Conservation (phyloP, 768 basidiomycete species). For the Kwoniella heveanensis region DNA sequence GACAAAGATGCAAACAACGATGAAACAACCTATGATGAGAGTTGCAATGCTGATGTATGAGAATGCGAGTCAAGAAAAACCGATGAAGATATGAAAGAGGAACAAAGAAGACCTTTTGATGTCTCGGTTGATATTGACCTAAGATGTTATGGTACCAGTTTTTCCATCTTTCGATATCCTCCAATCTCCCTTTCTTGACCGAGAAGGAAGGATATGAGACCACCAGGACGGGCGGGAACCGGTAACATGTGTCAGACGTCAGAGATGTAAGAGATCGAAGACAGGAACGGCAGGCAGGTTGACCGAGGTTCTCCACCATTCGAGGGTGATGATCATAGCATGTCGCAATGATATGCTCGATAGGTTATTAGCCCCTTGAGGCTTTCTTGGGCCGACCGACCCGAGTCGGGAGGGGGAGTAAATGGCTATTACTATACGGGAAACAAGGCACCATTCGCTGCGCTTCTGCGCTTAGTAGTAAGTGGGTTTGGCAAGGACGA, state of each 20-base stretch:
- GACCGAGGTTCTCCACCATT: not conserved
- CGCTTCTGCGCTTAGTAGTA: not conserved
- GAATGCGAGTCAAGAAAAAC: not conserved
- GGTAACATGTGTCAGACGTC: constrained; percentile 1
- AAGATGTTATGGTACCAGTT: constrained; percentile 1
- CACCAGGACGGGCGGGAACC: not conserved
- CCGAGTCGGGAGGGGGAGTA: not conserved
- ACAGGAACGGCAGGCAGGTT: not conserved
- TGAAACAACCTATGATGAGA: not conserved
- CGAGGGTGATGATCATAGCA: not conserved
- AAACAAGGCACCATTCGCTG: not conserved
- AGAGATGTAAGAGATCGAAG: not conserved
- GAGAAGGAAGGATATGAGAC: not conserved
- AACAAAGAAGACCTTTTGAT: constrained; percentile 1
- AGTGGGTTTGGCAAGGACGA: too few species aligned
- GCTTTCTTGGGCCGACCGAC: not conserved
- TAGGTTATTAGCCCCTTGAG: not conserved
- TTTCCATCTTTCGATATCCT: not conserved
- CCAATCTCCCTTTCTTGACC: not conserved
- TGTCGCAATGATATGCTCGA: too few species aligned
- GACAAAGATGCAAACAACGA: not conserved
- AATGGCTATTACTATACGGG: not conserved
- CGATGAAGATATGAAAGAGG: not conserved
- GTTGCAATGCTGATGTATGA: not conserved
- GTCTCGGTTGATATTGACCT: not conserved